phyloP scores from a whole-genome alignment of 257 asterid genomes.

The Mentha longifolia region DNA sequence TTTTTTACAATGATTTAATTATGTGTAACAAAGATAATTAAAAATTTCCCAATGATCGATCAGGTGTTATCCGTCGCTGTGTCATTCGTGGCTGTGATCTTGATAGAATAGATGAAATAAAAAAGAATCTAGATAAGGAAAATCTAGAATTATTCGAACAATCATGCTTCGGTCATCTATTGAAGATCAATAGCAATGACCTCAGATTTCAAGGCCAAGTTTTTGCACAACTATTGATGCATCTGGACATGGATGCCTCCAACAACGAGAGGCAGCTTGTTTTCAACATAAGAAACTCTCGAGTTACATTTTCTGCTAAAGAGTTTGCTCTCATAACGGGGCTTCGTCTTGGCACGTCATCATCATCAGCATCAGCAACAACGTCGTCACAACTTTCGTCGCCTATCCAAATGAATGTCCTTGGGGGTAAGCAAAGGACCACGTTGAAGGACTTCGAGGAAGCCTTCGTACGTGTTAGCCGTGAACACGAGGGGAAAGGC shows the following conservation, averaged over 20 bases:
- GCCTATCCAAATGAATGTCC: not conserved
- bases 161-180: not conserved
- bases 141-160: not conserved
- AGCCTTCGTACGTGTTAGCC: not conserved
- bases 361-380: not conserved
- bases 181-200: not conserved
- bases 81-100: too few species aligned
- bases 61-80: too few species aligned
- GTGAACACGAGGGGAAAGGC: not conserved
- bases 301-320: not conserved
- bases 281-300: not conserved
- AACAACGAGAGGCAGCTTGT: not conserved
- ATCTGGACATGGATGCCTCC: not conserved
- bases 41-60: too few species aligned
- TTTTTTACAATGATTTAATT: too few species aligned
- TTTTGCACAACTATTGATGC: not conserved
- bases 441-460: not conserved
- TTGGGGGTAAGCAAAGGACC: too few species aligned
- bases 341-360: not conserved
- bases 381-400: not conserved
- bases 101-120: not conserved
- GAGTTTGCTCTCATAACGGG: not conserved
- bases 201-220: slow-evolving; percentile 11
- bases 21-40: too few species aligned
- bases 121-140: not conserved